Conservation (phyloP, 495 filamentous ascomycete genomes). For the Aspergillus ostianus region DNA sequence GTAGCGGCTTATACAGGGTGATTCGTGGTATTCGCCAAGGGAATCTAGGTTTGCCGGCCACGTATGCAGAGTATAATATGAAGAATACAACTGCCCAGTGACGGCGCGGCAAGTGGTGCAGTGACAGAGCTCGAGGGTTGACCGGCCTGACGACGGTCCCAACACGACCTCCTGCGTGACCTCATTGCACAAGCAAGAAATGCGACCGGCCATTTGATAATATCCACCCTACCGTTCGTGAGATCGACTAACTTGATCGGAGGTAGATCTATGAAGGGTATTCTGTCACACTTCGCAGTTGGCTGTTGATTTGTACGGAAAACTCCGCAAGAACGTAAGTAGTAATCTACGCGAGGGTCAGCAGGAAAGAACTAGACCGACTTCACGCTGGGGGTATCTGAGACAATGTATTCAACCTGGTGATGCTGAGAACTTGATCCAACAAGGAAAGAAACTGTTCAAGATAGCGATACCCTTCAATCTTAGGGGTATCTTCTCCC, state of each 20-base stretch:
- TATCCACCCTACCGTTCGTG: background rate
- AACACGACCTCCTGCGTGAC: slow-evolving; percentile 43
- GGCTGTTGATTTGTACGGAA: too few relatives aligned
- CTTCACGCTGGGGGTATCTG: too few relatives aligned
- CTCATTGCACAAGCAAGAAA: slow-evolving; percentile 59
- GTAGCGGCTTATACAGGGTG: slow-evolving; percentile 50
- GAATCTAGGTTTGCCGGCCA: slow-evolving; percentile 31
- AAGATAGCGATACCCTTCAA: background rate
- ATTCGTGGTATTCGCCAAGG: slow-evolving; percentile 48
- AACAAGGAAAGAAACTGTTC: too few relatives aligned
- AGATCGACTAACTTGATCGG: background rate
- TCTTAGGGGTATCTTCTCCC: background rate
- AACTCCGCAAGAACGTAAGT: background rate
- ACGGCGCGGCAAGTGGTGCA: slow-evolving; percentile 60
- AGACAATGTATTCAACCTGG: too few relatives aligned
- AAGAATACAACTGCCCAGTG: slow-evolving; percentile 56
- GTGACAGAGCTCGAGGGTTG: slow-evolving; percentile 56
- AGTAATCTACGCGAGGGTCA: background rate
- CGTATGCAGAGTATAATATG: slow-evolving; percentile 46
- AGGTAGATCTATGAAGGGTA: background rate
- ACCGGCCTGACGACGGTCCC: slow-evolving; percentile 24
- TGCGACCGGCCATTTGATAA: slow-evolving; percentile 20
- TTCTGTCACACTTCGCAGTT: too few relatives aligned
- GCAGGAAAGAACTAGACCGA: too few relatives aligned
- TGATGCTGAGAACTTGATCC: too few relatives aligned